Evolutionary conservation across 2,329 filamentous ascomycete genomes (phyloP).

Genomic region (Colletotrichum sp.): DNA sequence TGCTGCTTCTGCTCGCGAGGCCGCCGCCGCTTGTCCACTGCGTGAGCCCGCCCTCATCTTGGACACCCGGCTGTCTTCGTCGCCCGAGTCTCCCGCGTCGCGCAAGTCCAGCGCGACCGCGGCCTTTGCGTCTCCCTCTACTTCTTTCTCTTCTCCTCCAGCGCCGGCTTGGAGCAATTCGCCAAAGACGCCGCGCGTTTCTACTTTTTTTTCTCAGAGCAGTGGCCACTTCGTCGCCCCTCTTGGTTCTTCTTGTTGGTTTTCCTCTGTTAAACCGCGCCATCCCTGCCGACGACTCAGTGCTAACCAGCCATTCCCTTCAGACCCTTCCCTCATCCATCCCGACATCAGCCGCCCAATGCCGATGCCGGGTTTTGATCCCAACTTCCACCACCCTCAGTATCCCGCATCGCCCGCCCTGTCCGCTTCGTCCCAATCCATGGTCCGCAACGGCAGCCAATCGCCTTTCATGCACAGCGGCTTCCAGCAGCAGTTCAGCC

Average conservation of each 20-base stretch:
- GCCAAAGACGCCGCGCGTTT: slow-evolving; percentile 31
- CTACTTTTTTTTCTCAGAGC: slow-evolving; percentile 58
- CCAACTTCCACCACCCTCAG: slow-evolving; percentile 49
- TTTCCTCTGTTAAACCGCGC: slow-evolving; percentile 40
- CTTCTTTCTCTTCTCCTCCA: slow-evolving; percentile 37
- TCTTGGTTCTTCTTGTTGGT: slow-evolving; percentile 58
- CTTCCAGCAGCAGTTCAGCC: slow-evolving; percentile 60
- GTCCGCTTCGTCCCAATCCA: slow-evolving; percentile 57
- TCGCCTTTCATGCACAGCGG: slow-evolving; percentile 71
- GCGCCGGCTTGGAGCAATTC: slow-evolving; percentile 33
- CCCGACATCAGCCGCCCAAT: slow-evolving; percentile 56
- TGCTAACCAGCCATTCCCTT: slow-evolving; percentile 39
- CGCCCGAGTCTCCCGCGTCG: slow-evolving; percentile 31
- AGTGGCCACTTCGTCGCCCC: slow-evolving; percentile 58
- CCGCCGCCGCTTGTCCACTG: slow-evolving; percentile 22
- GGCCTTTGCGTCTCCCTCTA: slow-evolving; percentile 35
- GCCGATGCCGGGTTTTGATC: slow-evolving; percentile 56
- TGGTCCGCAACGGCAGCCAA: slow-evolving; percentile 59
- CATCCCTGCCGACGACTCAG: slow-evolving; percentile 19
- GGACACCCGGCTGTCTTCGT: slow-evolving; percentile 30
- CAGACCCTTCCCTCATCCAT: slow-evolving; percentile 64
- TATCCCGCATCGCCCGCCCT: slow-evolving; percentile 70
- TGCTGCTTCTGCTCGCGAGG: slow-evolving; percentile 22
- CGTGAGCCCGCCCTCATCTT: slow-evolving; percentile 27
- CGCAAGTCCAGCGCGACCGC: slow-evolving; percentile 31